A percentile compares a stretch with the other conserved stretches of the same genome.
phyloP scores from a whole-genome alignment of 805 yeast species.

The Lipomyces lipofer region DNA sequence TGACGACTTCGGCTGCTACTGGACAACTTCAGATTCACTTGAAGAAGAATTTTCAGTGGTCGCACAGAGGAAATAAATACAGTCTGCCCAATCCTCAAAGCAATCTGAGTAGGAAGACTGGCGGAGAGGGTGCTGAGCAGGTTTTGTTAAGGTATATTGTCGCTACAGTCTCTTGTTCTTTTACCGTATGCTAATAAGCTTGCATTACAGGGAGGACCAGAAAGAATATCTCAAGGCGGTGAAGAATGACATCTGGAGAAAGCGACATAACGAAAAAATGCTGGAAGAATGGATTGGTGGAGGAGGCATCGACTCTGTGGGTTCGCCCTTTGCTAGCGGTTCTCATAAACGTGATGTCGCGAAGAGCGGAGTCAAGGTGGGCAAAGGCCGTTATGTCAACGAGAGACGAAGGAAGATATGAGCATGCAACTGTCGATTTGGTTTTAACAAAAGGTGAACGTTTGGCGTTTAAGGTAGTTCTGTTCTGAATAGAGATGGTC shows the following conservation, averaged over 20 bases:
- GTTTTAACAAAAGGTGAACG: too few relatives aligned
- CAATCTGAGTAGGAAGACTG: constrained; percentile 60
- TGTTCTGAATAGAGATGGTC: too few relatives aligned
- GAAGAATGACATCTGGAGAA: constrained; percentile 84
- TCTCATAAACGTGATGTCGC: constrained; percentile 52
- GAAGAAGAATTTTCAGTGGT: constrained; percentile 92
- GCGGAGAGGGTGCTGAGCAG: constrained; percentile 78
- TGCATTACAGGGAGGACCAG: constrained; percentile 66
- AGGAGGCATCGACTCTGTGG: constrained; percentile 74
- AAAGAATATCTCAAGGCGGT: constrained; percentile 87
- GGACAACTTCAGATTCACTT: constrained; percentile 87
- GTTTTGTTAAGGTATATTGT: constrained; percentile 63
- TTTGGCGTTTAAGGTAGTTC: background rate
- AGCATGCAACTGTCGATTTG: too few relatives aligned
- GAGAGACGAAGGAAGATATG: constrained; percentile 34
- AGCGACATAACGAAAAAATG: constrained; percentile 80
- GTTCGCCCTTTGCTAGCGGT: constrained; percentile 80
- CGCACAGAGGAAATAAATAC: constrained; percentile 78
- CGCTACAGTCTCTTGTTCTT: background rate
- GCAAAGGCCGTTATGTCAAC: constrained; percentile 80
- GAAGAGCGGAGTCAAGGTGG: constrained; percentile 70
- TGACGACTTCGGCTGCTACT: constrained; percentile 51
- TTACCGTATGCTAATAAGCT: background rate
- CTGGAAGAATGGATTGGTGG: constrained; percentile 91
- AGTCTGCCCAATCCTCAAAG: constrained; percentile 86